Percentiles rank a stretch among this genome's conserved stretches.
Conservation (phyloP, 2,329 filamentous ascomycete species). For the Sporothrix mexicana region DNA sequence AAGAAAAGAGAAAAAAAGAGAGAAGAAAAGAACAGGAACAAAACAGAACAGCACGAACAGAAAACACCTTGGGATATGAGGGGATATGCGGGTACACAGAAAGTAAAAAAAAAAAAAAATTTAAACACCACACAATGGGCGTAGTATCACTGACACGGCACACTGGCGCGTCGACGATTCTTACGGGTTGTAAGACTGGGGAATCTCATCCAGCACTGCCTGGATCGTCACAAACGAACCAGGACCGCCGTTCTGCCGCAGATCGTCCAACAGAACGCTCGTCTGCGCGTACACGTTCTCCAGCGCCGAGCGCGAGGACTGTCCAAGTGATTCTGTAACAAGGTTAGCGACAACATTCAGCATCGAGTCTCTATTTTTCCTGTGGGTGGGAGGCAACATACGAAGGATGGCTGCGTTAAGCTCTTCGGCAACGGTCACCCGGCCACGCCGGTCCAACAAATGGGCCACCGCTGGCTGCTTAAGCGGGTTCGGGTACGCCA, state of each 20-base stretch:
- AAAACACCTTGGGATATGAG: not conserved
- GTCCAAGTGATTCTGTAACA: conserved; percentile 78
- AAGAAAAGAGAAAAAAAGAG: too few relatives aligned
- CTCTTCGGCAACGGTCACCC: conserved; percentile 85
- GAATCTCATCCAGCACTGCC: conserved; percentile 56
- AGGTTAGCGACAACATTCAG: not conserved
- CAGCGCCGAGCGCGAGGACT: conserved; percentile 83
- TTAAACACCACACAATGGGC: too few relatives aligned
- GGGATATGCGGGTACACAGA: too few relatives aligned
- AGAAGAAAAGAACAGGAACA: not conserved
- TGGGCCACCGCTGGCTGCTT: conserved; percentile 76
- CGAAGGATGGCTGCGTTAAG: conserved; percentile 91
- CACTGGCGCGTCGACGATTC: not conserved
- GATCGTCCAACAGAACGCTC: conserved; percentile 80
- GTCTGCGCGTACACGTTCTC: conserved; percentile 88
- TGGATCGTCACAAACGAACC: conserved; percentile 78
- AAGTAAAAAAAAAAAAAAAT: too few relatives aligned
- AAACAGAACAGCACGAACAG: not conserved
- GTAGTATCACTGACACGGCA: not conserved
- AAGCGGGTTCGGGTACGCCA: conserved; percentile 84
- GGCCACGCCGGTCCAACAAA: conserved; percentile 75
- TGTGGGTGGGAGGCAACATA: conserved; percentile 54
- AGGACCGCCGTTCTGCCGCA: conserved; percentile 77
- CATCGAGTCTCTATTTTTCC: too few relatives aligned
- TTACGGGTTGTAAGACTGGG: conserved; percentile 35